Percentiles rank a stretch among this genome's conserved stretches.
These are phyloP conservation scores for Candida insectalens DNA, from an alignment of 805 yeast genomes.

Conservation along the genomic window DNA sequence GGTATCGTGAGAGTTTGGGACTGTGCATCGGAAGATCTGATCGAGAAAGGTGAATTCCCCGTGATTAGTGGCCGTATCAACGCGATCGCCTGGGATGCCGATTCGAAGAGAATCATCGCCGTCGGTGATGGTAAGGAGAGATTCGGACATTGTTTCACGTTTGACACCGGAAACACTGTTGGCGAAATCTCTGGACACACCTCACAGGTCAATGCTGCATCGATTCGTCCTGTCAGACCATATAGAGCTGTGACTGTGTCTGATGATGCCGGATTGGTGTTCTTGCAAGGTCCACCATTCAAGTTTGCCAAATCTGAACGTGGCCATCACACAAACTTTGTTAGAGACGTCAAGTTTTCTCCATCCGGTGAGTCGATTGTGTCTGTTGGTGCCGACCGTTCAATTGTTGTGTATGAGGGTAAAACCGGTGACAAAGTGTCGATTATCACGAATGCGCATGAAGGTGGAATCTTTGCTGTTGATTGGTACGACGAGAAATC, in stretches of 20 bases:
- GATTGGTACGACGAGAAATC: constrained; percentile 55
- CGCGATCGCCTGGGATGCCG: constrained; percentile 89
- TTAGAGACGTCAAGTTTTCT: constrained; percentile 73
- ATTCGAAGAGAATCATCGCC: constrained; percentile 75
- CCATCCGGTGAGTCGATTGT: constrained; percentile 70
- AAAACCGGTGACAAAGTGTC: constrained; percentile 67
- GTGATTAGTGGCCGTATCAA: constrained; percentile 73
- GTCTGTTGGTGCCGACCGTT: constrained; percentile 80
- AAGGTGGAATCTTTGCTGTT: constrained; percentile 74
- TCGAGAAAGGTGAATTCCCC: constrained; percentile 65
- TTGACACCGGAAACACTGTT: constrained; percentile 93
- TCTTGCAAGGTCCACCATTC: constrained; percentile 90
- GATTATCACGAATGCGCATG: constrained; percentile 42
- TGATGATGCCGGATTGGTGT: constrained; percentile 80
- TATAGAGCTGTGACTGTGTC: constrained; percentile 89
- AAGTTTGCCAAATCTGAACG: constrained; percentile 68
- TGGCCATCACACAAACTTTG: constrained; percentile 67
- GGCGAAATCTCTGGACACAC: constrained; percentile 95
- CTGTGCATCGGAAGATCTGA: constrained; percentile 40
- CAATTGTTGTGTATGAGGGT: constrained; percentile 75
- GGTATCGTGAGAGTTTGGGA: constrained; percentile 92
- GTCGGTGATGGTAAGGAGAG: constrained; percentile 92
- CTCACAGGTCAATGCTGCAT: constrained; percentile 72
- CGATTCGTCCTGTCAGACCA: constrained; percentile 80
- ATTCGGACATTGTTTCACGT: constrained; percentile 86